Percentiles rank a stretch among this genome's conserved stretches.
Conservation (phyloP, 2,329 filamentous ascomycete genomes). For the Dryadomyces quercivorus region DNA sequence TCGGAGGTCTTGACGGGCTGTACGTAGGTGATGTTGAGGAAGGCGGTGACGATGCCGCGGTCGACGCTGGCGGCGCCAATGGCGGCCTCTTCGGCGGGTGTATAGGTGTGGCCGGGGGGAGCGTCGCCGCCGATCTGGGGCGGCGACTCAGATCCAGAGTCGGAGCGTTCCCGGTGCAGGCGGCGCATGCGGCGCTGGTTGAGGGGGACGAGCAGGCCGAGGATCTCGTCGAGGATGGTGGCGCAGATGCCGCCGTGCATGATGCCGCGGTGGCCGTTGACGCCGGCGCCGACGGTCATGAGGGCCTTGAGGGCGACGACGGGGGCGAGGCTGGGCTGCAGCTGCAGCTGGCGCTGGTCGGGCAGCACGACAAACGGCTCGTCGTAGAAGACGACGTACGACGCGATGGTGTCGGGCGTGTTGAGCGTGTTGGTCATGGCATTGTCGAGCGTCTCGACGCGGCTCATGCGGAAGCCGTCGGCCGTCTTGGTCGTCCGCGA, state of each 20-base stretch:
- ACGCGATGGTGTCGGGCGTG: slow-evolving; percentile 33
- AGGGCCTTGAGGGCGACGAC: slow-evolving; percentile 21
- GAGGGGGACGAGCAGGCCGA: slow-evolving; percentile 35
- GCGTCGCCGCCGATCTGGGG: background rate
- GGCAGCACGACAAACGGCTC: slow-evolving; percentile 14
- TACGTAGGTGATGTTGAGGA: slow-evolving; percentile 42
- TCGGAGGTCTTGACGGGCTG: slow-evolving; percentile 37
- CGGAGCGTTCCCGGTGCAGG: background rate
- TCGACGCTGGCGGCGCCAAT: slow-evolving; percentile 8
- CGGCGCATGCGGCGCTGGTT: slow-evolving; percentile 18
- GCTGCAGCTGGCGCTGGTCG: background rate
- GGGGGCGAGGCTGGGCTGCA: background rate
- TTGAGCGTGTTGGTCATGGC: slow-evolving; percentile 36
- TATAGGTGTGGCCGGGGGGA: background rate
- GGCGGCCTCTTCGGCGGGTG: slow-evolving; percentile 6
- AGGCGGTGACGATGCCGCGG: slow-evolving; percentile 31
- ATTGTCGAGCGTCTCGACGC: slow-evolving; percentile 3
- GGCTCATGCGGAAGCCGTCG: slow-evolving; percentile 2
- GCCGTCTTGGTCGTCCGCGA: background rate
- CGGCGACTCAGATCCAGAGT: background rate
- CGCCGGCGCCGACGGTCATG: slow-evolving; percentile 31
- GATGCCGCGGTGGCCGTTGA: slow-evolving; percentile 40
- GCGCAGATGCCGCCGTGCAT: slow-evolving; percentile 47
- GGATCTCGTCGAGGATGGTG: slow-evolving; percentile 45
- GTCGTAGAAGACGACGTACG: slow-evolving; percentile 29